Base-by-base conservation (phyloP, 495 filamentous ascomycete genomes). In the Copromyces sp. region DNA sequence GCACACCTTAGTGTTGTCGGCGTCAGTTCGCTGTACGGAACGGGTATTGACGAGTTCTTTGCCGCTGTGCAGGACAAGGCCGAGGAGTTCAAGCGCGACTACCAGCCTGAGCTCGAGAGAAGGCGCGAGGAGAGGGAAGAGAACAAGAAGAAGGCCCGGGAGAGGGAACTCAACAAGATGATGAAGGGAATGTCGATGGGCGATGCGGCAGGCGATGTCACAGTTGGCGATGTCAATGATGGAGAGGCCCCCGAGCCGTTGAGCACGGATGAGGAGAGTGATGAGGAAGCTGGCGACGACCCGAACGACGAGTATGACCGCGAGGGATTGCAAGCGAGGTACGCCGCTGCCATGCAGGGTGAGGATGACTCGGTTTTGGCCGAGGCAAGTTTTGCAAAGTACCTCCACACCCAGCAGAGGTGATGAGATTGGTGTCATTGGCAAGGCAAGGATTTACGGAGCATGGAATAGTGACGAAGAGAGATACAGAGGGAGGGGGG, bases 1-100 rank as follows among this genome's bases (percentile, higher is more conserved):
- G 87, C 90, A 12, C 93, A 97, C 77, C 84, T 99, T 11, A 95
- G 89, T 79, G 89, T 99, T 20, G 94, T 98, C 1, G 94, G 91
- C 6, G 95, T 99, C 12, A 95, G 92, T 74, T 92, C 94, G 24
- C 94, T 97, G 90, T 95, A 94, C 0, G 95, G 95, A 11, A 89
- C 91, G 3, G 96, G 95, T 8, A 88, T 99, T 65, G 91, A 94
- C 44, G 92, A 94, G 44, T 99, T 99, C 82, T 97, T 99, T 79
- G 86, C 89, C 38, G 93, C 93, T 0, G 95, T 99, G 0, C 82
- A 90, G 72, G 88, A 90, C 72, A 99, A 99, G 83, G 90, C 91
- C 9, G 85, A 91, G 71, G 96, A 99, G 81, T 99, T 98, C 77
- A 89, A 92, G 81, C 84, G 88, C 38, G 95, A 98, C 76, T 99